phyloP scores from a whole-genome alignment of 192 early-diverging fungal species.

The Coemansia sp. region DNA sequence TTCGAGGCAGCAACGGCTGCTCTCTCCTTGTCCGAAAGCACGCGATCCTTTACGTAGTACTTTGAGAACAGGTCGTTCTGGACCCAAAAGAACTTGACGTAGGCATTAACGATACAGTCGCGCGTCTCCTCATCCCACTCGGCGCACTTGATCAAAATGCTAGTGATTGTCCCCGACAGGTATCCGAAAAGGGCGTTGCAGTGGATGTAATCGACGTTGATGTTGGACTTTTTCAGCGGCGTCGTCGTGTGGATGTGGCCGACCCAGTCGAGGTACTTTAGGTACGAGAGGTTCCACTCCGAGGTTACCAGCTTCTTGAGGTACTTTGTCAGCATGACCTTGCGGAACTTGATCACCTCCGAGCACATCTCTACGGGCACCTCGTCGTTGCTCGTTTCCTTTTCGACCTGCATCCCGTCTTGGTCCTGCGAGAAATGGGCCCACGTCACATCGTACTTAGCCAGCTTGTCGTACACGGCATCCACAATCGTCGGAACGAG shows the following conservation, averaged over 20 bases:
- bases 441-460: slow-evolving; percentile 78
- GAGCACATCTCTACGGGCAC: slow-evolving; percentile 57
- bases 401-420: slow-evolving; percentile 61
- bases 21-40: slow-evolving; percentile 34
- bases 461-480: slow-evolving; percentile 75
- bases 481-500: slow-evolving; percentile 77
- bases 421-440: slow-evolving; percentile 65
- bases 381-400: slow-evolving; percentile 21
- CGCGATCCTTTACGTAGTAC: slow-evolving; percentile 72
- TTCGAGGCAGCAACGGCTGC: slow-evolving; percentile 25
- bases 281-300: slow-evolving; percentile 50
- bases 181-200: slow-evolving; percentile 76
- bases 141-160: slow-evolving; percentile 56
- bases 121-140: slow-evolving; percentile 63
- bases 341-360: slow-evolving; percentile 82
- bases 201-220: slow-evolving; percentile 86
- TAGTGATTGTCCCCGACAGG: slow-evolving; percentile 61
- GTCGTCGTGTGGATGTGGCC: slow-evolving; percentile 79
- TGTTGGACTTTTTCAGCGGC: slow-evolving; percentile 71
- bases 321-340: slow-evolving; percentile 73
- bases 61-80: slow-evolving; percentile 83
- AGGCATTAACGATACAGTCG: slow-evolving; percentile 65
- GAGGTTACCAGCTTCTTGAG: slow-evolving; percentile 66
- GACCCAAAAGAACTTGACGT: slow-evolving; percentile 82
- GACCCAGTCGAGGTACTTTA: slow-evolving; percentile 82